These are phyloP conservation scores for Hypoxylon sp. DNA, from an alignment of 2,329 filamentous ascomycete species.

Conservation along the genomic window DNA sequence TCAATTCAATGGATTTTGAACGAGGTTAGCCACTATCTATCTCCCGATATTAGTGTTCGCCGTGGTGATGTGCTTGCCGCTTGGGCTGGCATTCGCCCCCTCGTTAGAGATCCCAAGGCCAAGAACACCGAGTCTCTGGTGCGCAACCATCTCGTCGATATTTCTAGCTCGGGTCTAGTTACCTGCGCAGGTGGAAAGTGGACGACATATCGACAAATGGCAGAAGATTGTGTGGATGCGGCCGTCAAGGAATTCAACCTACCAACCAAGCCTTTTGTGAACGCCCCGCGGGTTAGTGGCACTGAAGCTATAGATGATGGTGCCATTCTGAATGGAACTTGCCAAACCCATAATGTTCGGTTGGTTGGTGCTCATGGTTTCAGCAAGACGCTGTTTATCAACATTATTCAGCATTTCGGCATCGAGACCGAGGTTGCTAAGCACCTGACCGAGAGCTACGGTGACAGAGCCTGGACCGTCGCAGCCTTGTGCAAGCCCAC, in stretches of 20 bases:
- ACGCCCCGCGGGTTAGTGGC: conserved; percentile 76
- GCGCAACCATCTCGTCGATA: conserved; percentile 85
- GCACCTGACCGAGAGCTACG: conserved; percentile 88
- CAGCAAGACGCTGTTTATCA: conserved; percentile 92
- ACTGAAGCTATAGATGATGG: conserved; percentile 78
- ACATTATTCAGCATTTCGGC: conserved; percentile 92
- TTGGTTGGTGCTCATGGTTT: conserved; percentile 88
- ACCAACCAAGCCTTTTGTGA: conserved; percentile 65
- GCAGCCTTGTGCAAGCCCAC: conserved; percentile 83
- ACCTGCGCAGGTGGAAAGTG: conserved; percentile 92
- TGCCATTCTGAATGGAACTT: conserved; percentile 72
- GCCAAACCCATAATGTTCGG: conserved; percentile 86
- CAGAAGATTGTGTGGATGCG: conserved; percentile 87
- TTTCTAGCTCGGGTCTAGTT: conserved; percentile 82
- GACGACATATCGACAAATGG: conserved; percentile 95
- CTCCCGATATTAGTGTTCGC: conserved; percentile 86
- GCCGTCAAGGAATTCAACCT: conserved; percentile 78
- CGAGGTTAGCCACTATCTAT: conserved; percentile 84
- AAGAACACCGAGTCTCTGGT: conserved; percentile 89
- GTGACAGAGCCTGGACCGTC: conserved; percentile 92
- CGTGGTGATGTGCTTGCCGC: conserved; percentile 89
- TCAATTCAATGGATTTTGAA: conserved; percentile 90
- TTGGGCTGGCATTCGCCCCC: conserved; percentile 88
- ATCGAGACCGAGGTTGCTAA: conserved; percentile 92
- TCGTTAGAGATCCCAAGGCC: conserved; percentile 88